Percentiles rank a stretch among this genome's conserved stretches.
phyloP scores from a whole-genome alignment of 2,329 filamentous ascomycete species.

The Ophiostoma himal-ulmi region DNA sequence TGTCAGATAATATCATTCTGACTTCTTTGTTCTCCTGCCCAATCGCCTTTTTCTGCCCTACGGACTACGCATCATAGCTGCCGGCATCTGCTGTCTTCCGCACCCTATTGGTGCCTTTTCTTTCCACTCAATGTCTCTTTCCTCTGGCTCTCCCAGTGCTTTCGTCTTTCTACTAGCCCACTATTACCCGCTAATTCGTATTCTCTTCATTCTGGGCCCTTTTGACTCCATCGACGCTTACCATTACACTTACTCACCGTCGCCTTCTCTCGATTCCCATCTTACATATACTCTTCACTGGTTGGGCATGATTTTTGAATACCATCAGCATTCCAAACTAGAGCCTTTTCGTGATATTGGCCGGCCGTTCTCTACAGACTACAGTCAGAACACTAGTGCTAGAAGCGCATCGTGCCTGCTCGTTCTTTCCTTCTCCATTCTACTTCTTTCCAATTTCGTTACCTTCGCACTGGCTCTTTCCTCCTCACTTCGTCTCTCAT shows the following conservation, averaged over 20 bases:
- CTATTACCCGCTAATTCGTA: constrained; percentile 14
- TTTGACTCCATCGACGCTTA: not conserved
- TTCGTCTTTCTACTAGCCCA: not conserved
- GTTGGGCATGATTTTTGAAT: not conserved
- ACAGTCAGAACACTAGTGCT: not conserved
- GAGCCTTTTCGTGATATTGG: not conserved
- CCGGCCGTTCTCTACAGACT: not conserved
- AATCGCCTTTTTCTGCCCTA: not conserved
- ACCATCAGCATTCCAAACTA: not conserved
- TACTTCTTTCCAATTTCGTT: constrained; percentile 3
- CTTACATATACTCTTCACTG: not conserved
- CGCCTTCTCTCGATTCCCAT: not conserved
- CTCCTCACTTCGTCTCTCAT: not conserved
- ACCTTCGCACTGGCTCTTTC: not conserved
- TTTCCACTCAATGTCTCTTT: not conserved
- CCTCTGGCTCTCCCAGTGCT: not conserved
- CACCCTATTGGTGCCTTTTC: not conserved
- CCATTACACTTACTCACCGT: not conserved
- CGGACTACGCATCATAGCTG: not conserved
- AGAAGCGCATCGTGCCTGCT: not conserved
- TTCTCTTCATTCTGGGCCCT: not conserved
- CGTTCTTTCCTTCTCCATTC: not conserved
- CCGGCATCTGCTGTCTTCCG: not conserved
- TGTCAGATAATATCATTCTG: no score
- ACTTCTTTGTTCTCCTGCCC: not conserved